Evolutionary conservation across 495 filamentous ascomycete species (phyloP), one percentile per base, ranked within the genome.

Genomic region (Tricharina praecox): DNA sequence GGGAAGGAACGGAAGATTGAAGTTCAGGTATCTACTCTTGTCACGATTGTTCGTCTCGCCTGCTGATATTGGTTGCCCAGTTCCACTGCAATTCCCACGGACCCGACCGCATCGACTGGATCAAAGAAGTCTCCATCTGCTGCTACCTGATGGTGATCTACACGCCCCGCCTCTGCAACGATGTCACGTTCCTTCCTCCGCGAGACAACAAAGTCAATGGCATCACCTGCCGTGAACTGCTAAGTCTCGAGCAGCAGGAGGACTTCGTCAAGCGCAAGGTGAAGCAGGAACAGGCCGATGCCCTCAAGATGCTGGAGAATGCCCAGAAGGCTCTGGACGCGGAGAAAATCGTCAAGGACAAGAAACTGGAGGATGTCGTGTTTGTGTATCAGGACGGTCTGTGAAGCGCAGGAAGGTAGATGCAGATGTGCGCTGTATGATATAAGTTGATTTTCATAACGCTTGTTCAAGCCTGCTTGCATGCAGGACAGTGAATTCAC

Each of bases 101-200:
- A 4, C 67, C 72, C 16, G 88, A 95, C 62, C 78, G 80, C 5
- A 95, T 96, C 52, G 81, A 78, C 37, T 86, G 82, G 74, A 92
- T 97, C 66, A 97, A 97, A 59, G 90, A 97, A 60, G 71, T 93
- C 3, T 79, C 79, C 7, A 95, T 85, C 7, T 97, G 90, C 65
- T 79, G 83, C 19, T 97, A 97, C 53, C 66, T 95, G 34, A 93
- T 97, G 85, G 75, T 93, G 1, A 76, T 97, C 43, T 81, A 95
- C 60, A 97, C 90, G 0, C 85, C 90, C 2, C 76, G 88, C 1
- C 75, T 97, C 36, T 97, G 90, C 63, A 79, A 82, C 59, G 90
- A 97, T 52, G 77, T 86, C 19, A 87, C 88, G 4, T 97, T 97
- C 64, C 69, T 83, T 32, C 86, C 88, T 7, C 84, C 86, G 1